phyloP scores from a whole-genome alignment of 1,139 yeast genomes.

The Debaryomyces subglobosus region DNA sequence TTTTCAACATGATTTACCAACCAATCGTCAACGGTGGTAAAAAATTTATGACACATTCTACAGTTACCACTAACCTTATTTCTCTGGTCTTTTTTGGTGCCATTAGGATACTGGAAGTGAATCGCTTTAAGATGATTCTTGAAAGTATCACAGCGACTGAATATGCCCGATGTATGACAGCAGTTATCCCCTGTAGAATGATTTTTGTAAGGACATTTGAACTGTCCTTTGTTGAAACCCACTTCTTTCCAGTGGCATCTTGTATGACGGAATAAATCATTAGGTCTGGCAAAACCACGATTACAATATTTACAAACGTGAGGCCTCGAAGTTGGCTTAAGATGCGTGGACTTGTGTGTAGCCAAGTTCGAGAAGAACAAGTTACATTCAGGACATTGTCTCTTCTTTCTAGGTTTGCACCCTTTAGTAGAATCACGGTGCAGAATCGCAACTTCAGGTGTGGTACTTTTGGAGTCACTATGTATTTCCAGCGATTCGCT shows the following conservation, averaged over 20 bases:
- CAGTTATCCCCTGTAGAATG: constrained; percentile 37
- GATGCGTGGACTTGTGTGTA: constrained; percentile 83
- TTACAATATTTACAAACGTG: constrained; percentile 76
- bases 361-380: constrained; percentile 78
- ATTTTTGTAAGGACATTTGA: constrained; percentile 48
- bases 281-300: constrained; percentile 86
- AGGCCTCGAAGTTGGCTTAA: constrained; percentile 73
- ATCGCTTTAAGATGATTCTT: constrained; percentile 89
- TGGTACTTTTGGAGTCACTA: constrained; percentile 9
- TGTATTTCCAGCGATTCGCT: constrained; percentile 1
- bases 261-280: constrained; percentile 81
- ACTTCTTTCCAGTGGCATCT: constrained; percentile 80
- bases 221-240: constrained; percentile 53
- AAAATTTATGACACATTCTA: constrained; percentile 69
- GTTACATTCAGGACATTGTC: constrained; percentile 83
- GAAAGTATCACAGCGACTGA: constrained; percentile 87
- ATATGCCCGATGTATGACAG: constrained; percentile 84
- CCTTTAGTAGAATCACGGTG: constrained; percentile 5
- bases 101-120: constrained; percentile 87
- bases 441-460: constrained; percentile 5
- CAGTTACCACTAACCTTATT: constrained; percentile 70
- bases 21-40: constrained; percentile 80
- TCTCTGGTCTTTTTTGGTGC: constrained; percentile 81
- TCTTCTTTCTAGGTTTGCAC: constrained; percentile 67
- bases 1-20: constrained; percentile 69